Percentiles rank a stretch among this genome's conserved stretches.
Evolutionary conservation across 129 eudicot genomes (phyloP).

Genomic region (Arctium lappa): DNA sequence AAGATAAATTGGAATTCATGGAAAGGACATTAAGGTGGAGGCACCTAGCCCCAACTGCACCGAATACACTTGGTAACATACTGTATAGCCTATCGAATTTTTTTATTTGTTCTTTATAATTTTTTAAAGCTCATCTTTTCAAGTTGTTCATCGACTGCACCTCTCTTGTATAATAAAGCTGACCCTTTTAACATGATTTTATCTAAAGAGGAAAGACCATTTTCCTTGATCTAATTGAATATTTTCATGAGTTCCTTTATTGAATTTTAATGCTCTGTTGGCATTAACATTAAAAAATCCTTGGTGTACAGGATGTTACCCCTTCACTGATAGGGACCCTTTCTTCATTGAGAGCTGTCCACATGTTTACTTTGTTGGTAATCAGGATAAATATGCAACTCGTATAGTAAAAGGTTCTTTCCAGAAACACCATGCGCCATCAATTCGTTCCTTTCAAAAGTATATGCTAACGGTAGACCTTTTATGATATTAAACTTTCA

Average conservation of each 20-base stretch:
- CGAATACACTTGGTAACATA: conserved; percentile 81
- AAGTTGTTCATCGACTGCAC: neutral
- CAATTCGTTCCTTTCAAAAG: neutral
- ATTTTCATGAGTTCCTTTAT: neutral
- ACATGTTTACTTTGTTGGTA: conserved; percentile 92
- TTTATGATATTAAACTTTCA: neutral
- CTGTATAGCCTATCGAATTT: neutral
- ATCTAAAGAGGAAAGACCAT: neutral
- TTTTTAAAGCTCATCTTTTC: neutral
- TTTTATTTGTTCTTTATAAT: neutral
- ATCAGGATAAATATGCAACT: conserved; percentile 70
- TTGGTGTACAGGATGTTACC: conserved; percentile 80
- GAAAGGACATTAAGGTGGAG: conserved; percentile 96
- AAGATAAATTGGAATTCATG: conserved; percentile 64
- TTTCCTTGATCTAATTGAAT: neutral
- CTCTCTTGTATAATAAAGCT: neutral
- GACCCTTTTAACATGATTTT: neutral
- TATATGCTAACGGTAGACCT: neutral
- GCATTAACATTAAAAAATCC: neutral
- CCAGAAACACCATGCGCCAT: neutral
- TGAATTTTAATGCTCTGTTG: neutral
- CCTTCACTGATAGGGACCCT: conserved; percentile 93
- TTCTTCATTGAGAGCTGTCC: conserved; percentile 87
- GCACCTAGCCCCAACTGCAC: conserved; percentile 96
- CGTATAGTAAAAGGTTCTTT: conserved; percentile 54